A percentile compares a stretch with the other conserved stretches of the same genome.
phyloP scores from a whole-genome alignment of 352 stramenopile species.

The Saprolegnia diclina region DNA sequence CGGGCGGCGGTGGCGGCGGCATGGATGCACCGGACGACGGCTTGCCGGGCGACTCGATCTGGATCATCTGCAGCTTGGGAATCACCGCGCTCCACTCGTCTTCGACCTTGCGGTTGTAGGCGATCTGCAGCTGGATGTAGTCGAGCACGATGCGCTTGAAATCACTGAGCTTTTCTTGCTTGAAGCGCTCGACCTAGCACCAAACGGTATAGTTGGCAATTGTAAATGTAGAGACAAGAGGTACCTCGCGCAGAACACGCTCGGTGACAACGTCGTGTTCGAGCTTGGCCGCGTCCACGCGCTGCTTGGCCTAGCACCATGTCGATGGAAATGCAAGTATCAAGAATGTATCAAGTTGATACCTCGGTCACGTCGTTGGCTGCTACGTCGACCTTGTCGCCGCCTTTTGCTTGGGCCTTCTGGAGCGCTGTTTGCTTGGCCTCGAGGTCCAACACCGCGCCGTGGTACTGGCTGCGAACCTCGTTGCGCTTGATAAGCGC shows the following conservation, averaged over 20 bases:
- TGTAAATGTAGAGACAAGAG: no score
- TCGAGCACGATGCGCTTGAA: constrained; percentile 95
- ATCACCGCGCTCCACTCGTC: constrained; percentile 76
- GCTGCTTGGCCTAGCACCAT: constrained; percentile 60
- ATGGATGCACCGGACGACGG: background rate
- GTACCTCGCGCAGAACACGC: constrained; percentile 90
- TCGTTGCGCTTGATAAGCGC: constrained; percentile 91
- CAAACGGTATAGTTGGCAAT: no score
- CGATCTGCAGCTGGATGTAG: constrained; percentile 96
- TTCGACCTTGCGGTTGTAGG: constrained; percentile 93
- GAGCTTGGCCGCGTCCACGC: constrained; percentile 83
- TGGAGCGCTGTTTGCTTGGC: constrained; percentile 53
- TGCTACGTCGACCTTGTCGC: constrained; percentile 85
- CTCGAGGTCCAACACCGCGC: constrained; percentile 84
- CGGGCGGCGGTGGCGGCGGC: background rate
- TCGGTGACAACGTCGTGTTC: constrained; percentile 93
- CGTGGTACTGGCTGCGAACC: constrained; percentile 83
- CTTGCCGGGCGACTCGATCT: constrained; percentile 38
- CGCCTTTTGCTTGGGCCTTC: constrained; percentile 57
- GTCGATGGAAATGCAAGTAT: background rate
- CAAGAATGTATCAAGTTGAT: background rate
- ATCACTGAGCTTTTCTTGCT: constrained; percentile 91
- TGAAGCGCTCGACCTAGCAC: constrained; percentile 91
- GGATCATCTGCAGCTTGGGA: constrained; percentile 63
- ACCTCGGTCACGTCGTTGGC: constrained; percentile 63